phyloP scores from a whole-genome alignment of 352 stramenopile species.

The Phytophthora foliorum region DNA sequence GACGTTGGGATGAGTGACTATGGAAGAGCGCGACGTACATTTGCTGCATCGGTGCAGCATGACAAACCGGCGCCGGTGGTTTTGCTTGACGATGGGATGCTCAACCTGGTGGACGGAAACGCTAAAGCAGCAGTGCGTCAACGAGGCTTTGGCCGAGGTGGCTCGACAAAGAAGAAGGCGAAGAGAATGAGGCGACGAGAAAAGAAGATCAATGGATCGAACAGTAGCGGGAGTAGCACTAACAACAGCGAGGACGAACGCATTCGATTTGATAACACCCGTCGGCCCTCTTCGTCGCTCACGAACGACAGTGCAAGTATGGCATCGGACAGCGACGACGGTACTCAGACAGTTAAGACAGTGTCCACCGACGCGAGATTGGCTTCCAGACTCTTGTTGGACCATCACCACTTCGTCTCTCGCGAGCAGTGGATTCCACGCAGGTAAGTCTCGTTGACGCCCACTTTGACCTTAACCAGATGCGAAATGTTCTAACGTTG shows the following conservation, averaged over 20 bases:
- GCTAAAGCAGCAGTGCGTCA: background rate
- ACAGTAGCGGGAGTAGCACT: conserved; percentile 18
- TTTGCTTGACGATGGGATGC: conserved; percentile 39
- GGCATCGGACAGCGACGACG: conserved; percentile 25
- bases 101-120: conserved; percentile 21
- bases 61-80: conserved; percentile 31
- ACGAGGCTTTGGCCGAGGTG: background rate
- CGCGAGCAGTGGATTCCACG: conserved; percentile 66
- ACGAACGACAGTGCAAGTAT: conserved; percentile 18
- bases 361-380: conserved; percentile 2
- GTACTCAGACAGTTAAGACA: background rate
- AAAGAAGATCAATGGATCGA: conserved; percentile 18
- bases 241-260: conserved; percentile 41
- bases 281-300: conserved; percentile 6
- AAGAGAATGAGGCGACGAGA: conserved; percentile 27
- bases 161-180: conserved; percentile 30
- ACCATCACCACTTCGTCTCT: conserved; percentile 71
- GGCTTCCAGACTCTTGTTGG: conserved; percentile 50
- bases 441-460: conserved; percentile 17
- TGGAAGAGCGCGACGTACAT: conserved; percentile 2
- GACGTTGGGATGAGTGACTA: background rate
- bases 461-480: background rate
- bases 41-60: conserved; percentile 6
- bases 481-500: background rate
- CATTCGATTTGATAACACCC: background rate